Conservation (phyloP, 768 basidiomycete species). For the Tulasnella sp. region DNA sequence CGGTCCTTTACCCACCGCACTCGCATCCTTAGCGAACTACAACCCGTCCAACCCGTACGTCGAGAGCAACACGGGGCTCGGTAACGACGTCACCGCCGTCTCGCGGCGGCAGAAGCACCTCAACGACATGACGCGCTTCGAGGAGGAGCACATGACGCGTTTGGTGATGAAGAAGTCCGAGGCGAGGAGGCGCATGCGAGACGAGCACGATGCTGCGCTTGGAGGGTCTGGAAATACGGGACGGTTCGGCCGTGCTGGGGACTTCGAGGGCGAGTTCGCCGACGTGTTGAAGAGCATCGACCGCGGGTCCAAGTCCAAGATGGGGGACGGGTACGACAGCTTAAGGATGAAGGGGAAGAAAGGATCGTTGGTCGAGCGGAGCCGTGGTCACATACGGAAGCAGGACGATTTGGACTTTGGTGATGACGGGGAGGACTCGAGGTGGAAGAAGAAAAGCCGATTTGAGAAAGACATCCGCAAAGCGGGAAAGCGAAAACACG, state of each 20-base stretch:
- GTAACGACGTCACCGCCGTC: constrained; percentile 43
- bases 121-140: constrained; percentile 71
- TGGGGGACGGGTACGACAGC: constrained; percentile 72
- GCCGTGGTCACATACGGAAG: constrained; percentile 7
- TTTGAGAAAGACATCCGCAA: constrained; percentile 22
- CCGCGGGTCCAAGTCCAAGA: constrained; percentile 28
- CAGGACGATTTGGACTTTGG: constrained; percentile 13
- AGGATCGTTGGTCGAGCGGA: constrained; percentile 42
- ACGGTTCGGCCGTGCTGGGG: constrained; percentile 50
- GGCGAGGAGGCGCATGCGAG: constrained; percentile 50
- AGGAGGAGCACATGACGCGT: constrained; percentile 90
- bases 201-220: constrained; percentile 81
- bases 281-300: constrained; percentile 61
- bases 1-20: constrained; percentile 50
- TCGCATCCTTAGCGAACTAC: constrained; percentile 40
- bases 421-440: constrained; percentile 6
- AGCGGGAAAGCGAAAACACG: neutral
- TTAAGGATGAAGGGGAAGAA: constrained; percentile 59
- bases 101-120: constrained; percentile 67
- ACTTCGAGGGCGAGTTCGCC: constrained; percentile 73
- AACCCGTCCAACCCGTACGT: constrained; percentile 51
- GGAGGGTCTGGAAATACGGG: constrained; percentile 53
- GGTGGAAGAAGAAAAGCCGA: constrained; percentile 17
- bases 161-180: constrained; percentile 86
- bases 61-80: constrained; percentile 64